phyloP scores from a whole-genome alignment of 805 yeast genomes.

The Candida ascalaphidarum region DNA sequence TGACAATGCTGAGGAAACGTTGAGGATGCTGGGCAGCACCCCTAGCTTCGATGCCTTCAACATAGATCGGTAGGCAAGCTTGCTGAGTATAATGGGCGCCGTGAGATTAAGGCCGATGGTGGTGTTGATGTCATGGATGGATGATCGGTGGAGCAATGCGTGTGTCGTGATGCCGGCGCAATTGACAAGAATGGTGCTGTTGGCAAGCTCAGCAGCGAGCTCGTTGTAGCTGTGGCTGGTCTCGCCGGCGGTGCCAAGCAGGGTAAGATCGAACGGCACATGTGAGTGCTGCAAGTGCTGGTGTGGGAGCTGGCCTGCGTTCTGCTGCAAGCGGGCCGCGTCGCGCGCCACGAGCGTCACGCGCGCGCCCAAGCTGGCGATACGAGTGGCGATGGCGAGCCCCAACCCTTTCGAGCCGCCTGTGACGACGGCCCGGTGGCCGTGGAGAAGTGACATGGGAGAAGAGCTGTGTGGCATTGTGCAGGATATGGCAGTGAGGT shows the following conservation, averaged over 20 bases:
- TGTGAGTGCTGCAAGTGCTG: constrained; percentile 19
- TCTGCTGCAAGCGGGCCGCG: constrained; percentile 21
- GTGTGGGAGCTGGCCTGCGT: constrained; percentile 8
- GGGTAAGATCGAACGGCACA: constrained; percentile 23
- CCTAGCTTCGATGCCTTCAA: constrained; percentile 18
- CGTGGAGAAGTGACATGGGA: constrained; percentile 3
- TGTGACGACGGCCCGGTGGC: constrained; percentile 44
- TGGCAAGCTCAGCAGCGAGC: constrained; percentile 13
- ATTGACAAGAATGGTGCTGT: constrained; percentile 43
- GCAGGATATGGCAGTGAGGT: too few species aligned
- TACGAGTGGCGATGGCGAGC: constrained; percentile 38
- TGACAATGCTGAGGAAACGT: constrained; percentile 60
- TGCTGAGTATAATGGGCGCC: constrained; percentile 54
- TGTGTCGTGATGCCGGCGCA: constrained; percentile 63
- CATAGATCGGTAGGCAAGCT: constrained; percentile 44
- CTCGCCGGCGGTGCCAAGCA: constrained; percentile 3
- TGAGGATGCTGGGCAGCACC: constrained; percentile 36
- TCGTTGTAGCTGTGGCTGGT: constrained; percentile 1
- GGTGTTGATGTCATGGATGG: constrained; percentile 29
- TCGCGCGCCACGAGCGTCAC: constrained; percentile 46
- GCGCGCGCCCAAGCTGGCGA: constrained; percentile 45
- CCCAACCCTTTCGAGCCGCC: constrained; percentile 74
- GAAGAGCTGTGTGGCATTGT: too few species aligned
- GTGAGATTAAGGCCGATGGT: constrained; percentile 49
- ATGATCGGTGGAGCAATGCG: constrained; percentile 37